Evolutionary conservation across 2,329 filamentous ascomycete species (phyloP).

Genomic region (Arthroderma sp.): DNA sequence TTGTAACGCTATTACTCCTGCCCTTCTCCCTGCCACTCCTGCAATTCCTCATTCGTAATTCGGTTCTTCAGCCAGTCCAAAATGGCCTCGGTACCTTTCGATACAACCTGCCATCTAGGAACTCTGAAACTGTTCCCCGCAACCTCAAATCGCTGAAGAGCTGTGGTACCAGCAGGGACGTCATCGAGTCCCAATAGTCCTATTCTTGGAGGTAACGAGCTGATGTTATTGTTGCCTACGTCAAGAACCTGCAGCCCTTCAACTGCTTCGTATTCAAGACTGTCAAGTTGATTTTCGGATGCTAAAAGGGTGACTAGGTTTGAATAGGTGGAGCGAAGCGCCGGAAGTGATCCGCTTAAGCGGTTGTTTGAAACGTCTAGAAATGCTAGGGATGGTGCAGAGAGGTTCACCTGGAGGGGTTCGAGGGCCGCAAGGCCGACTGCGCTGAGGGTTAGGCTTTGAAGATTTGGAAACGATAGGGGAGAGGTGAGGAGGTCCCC

Average conservation of each 20-base stretch:
- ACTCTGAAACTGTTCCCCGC: constrained; percentile 79
- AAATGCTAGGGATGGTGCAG: constrained; percentile 61
- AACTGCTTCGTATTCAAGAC: constrained; percentile 60
- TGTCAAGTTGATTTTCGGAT: constrained; percentile 65
- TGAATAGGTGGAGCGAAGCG: constrained; percentile 55
- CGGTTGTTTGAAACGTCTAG: constrained; percentile 75
- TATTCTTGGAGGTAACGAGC: constrained; percentile 64
- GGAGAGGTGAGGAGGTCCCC: constrained; percentile 52
- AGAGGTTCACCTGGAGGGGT: constrained; percentile 51
- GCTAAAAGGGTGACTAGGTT: constrained; percentile 56
- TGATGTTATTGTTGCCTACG: constrained; percentile 73
- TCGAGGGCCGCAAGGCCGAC: constrained; percentile 61
- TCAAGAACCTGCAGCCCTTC: constrained; percentile 64
- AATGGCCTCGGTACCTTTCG: constrained; percentile 75
- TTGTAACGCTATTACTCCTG: constrained; percentile 5
- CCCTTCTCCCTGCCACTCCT: constrained; percentile 23
- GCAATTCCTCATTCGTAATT: constrained; percentile 43
- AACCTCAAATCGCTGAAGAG: constrained; percentile 57
- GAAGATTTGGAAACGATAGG: constrained; percentile 58
- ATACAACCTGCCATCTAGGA: constrained; percentile 68
- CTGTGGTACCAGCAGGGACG: constrained; percentile 30
- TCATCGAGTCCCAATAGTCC: constrained; percentile 57
- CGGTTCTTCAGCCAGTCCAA: constrained; percentile 68
- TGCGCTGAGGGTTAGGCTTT: constrained; percentile 60
- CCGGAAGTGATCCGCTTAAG: constrained; percentile 54